Conservation (phyloP, 805 yeast species). For the Priceomyces haplophilus region DNA sequence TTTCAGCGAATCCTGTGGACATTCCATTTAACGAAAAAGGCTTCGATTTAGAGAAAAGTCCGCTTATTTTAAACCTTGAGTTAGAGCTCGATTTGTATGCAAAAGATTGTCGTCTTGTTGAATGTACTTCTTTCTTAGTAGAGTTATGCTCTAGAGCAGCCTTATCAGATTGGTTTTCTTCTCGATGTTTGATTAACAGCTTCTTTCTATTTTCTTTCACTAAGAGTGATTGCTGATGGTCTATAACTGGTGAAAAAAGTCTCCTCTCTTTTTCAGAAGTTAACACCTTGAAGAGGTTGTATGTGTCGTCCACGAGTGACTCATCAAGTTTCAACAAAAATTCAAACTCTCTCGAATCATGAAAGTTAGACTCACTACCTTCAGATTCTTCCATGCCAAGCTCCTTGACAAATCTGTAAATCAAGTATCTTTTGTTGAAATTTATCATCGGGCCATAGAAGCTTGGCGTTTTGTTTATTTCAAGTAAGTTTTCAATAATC, state of each 20-base stretch:
- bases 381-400: conserved; percentile 36
- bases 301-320: conserved; percentile 27
- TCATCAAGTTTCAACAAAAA: conserved; percentile 50
- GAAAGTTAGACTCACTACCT: conserved; percentile 18
- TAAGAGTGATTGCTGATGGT: conserved; percentile 32
- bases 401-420: conserved; percentile 38
- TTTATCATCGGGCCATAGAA: conserved; percentile 70
- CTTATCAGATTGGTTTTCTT: conserved; percentile 10
- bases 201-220: conserved; percentile 32
- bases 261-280: conserved; percentile 23
- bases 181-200: conserved; percentile 12
- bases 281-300: conserved; percentile 36
- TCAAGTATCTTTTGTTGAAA: conserved; percentile 65
- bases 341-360: conserved; percentile 45
- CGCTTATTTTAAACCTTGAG: conserved; percentile 52
- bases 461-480: conserved; percentile 62
- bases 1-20: conserved; percentile 35
- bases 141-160: conserved; percentile 11
- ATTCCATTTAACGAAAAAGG: conserved; percentile 55
- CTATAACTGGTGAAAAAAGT: conserved; percentile 29
- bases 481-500: conserved; percentile 77
- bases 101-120: conserved; percentile 34
- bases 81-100: conserved; percentile 37
- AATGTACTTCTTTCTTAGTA: conserved; percentile 17
- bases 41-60: conserved; percentile 53